Percentiles rank a stretch among this genome's conserved stretches.
These are phyloP conservation scores for Cystobasidium pallidum DNA, from an alignment of 1,284 basidiomycete genomes.

Conservation along the genomic window DNA sequence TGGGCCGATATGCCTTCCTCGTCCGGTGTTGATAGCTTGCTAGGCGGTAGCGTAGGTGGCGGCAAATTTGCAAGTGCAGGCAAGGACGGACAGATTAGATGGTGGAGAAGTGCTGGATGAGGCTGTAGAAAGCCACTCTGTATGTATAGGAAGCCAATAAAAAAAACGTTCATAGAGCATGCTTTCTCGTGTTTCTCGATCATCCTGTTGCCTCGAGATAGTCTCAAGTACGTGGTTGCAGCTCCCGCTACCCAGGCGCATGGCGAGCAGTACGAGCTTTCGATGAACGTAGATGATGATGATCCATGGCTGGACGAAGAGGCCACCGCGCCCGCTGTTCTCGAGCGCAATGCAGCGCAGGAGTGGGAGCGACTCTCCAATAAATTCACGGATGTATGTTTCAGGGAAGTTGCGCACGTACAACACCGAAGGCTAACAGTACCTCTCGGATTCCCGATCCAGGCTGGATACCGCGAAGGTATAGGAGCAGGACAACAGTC, in stretches of 20 bases:
- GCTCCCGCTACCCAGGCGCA: neutral
- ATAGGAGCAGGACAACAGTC: conserved; percentile 81
- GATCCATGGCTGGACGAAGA: conserved; percentile 52
- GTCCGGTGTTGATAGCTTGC: conserved; percentile 47
- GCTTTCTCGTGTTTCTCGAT: conserved; percentile 18
- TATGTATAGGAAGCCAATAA: no score
- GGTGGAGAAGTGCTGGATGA: conserved; percentile 50
- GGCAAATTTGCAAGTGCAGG: conserved; percentile 49
- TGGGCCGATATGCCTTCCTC: conserved; percentile 48
- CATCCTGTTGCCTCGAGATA: neutral
- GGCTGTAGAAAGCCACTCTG: no score
- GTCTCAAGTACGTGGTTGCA: neutral
- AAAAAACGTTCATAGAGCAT: neutral
- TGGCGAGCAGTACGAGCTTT: neutral
- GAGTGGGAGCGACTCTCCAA: conserved; percentile 50
- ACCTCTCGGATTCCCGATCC: neutral
- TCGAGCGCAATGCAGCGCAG: conserved; percentile 45
- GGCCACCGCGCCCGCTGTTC: neutral
- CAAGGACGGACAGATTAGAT: conserved; percentile 50
- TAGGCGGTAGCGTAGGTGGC: conserved; percentile 48
- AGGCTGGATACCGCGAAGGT: conserved; percentile 86
- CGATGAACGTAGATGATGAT: conserved; percentile 47
- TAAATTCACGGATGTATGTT: conserved; percentile 49
- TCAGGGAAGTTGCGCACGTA: neutral
- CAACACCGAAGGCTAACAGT: no score